Percentiles rank a stretch among this genome's conserved stretches.
These are phyloP conservation scores for Populus hybrid DNA, from an alignment of 441 rosid species.

Conservation along the genomic window DNA sequence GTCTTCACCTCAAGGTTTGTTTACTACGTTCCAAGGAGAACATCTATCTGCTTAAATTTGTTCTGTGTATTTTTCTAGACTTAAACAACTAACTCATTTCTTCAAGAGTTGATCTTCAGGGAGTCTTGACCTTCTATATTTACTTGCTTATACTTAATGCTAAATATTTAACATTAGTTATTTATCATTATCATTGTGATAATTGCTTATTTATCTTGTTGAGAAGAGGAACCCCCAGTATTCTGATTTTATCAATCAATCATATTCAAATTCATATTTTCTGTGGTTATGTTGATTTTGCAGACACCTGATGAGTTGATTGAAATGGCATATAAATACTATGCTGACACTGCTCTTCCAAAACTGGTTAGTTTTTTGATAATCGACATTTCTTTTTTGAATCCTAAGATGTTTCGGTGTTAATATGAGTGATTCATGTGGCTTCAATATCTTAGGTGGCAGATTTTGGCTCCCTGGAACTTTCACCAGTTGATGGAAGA, in stretches of 20 bases:
- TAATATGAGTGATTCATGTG: conserved; percentile 18
- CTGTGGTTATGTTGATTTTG: conserved; percentile 18
- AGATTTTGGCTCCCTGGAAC: conserved; percentile 72
- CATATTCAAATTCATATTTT: conserved; percentile 9
- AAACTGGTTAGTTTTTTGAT: conserved; percentile 58
- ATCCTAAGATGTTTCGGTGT: conserved; percentile 16
- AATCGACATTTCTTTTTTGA: conserved; percentile 9
- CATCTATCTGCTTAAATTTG: conserved; percentile 8
- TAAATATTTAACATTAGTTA: neutral
- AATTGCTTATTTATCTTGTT: neutral
- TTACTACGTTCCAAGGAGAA: conserved; percentile 20
- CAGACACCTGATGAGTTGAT: conserved; percentile 57
- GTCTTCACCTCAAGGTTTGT: conserved; percentile 63
- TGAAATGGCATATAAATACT: conserved; percentile 56
- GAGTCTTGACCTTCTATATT: neutral
- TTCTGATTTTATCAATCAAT: neutral
- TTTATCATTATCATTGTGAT: neutral
- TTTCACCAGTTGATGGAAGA: conserved; percentile 72
- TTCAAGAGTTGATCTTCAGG: neutral
- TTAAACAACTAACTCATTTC: conserved; percentile 7
- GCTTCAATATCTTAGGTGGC: conserved; percentile 42
- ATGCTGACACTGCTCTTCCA: conserved; percentile 59
- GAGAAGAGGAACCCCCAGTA: neutral
- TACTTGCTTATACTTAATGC: neutral
- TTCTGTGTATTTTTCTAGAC: conserved; percentile 11